Evolutionary conservation across 2,329 filamentous ascomycete genomes (phyloP).

Genomic region (Septoria petroselini): DNA sequence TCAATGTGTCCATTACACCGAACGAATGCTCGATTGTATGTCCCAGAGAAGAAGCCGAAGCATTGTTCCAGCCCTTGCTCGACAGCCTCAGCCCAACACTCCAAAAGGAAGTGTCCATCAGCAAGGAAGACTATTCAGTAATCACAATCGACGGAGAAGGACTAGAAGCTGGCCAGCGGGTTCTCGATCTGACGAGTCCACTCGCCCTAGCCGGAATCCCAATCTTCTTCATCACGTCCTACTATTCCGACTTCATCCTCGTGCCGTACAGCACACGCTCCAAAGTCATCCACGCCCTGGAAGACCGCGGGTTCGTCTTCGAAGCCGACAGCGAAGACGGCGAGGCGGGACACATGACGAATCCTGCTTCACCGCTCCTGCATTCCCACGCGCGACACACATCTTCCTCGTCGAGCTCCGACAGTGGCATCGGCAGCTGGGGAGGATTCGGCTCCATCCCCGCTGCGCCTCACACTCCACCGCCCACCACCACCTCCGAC

Average conservation of each 20-base stretch:
- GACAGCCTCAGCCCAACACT: constrained; percentile 54
- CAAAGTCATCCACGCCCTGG: constrained; percentile 72
- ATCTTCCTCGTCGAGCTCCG: constrained; percentile 39
- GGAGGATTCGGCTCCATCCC: constrained; percentile 38
- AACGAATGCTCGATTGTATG: constrained; percentile 92
- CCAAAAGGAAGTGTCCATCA: constrained; percentile 62
- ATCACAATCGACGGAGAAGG: constrained; percentile 88
- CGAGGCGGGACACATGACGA: constrained; percentile 47
- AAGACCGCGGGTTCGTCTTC: constrained; percentile 79
- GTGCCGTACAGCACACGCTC: constrained; percentile 72
- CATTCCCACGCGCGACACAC: constrained; percentile 53
- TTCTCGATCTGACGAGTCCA: constrained; percentile 86
- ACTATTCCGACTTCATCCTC: constrained; percentile 95
- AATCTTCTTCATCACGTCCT: constrained; percentile 98
- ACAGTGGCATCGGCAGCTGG: constrained; percentile 27
- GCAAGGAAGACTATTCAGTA: constrained; percentile 77
- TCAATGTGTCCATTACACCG: constrained; percentile 90
- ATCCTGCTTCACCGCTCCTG: constrained; percentile 55
- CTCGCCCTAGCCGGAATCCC: constrained; percentile 88
- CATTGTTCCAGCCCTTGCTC: constrained; percentile 72
- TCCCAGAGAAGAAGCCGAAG: constrained; percentile 67
- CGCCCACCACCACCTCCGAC: constrained; percentile 73
- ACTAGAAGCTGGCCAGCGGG: constrained; percentile 84
- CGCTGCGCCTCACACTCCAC: constrained; percentile 62
- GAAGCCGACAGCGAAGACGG: constrained; percentile 56